Percentiles rank a stretch among this genome's conserved stretches.
Evolutionary conservation across 1,284 basidiomycete genomes (phyloP).

Genomic region (Fomitopsis pinicola): DNA sequence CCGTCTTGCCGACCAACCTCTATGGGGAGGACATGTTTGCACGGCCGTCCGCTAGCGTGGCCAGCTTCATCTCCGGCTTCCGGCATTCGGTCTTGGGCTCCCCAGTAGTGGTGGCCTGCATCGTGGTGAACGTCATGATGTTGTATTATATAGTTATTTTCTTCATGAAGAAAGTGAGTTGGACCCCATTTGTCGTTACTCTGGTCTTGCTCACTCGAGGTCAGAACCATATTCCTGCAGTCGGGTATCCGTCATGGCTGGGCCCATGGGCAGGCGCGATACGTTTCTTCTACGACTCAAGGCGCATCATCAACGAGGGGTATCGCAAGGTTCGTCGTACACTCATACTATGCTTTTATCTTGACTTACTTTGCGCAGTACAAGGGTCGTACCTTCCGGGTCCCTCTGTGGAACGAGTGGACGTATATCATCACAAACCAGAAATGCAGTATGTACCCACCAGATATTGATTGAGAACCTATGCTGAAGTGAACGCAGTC

Average conservation of each 20-base stretch:
- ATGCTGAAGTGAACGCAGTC: conserved; percentile 1
- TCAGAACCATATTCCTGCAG: conserved; percentile 3
- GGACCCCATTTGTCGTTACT: background rate
- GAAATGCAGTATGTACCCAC: conserved; percentile 5
- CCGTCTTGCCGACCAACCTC: conserved; percentile 3
- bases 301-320: conserved; percentile 7
- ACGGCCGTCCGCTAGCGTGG: conserved; percentile 3
- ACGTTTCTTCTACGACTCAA: conserved; percentile 6
- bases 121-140: conserved; percentile 5
- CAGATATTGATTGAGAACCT: background rate
- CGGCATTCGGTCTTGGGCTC: background rate
- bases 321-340: conserved; percentile 3
- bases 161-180: conserved; percentile 4
- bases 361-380: background rate
- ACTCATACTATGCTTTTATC: background rate
- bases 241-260: conserved; percentile 8
- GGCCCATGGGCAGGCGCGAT: conserved; percentile 4
- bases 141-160: conserved; percentile 6
- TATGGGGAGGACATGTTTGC: conserved; percentile 3
- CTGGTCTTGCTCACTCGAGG: background rate
- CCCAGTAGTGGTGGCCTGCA: conserved; percentile 5
- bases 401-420: conserved; percentile 7
- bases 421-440: conserved; percentile 3
- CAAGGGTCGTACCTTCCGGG: conserved; percentile 3
- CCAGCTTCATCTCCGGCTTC: conserved; percentile 6